Percentiles rank a stretch among this genome's conserved stretches.
Conservation (phyloP, 805 yeast genomes). For the Maudiozyma barnettii region DNA sequence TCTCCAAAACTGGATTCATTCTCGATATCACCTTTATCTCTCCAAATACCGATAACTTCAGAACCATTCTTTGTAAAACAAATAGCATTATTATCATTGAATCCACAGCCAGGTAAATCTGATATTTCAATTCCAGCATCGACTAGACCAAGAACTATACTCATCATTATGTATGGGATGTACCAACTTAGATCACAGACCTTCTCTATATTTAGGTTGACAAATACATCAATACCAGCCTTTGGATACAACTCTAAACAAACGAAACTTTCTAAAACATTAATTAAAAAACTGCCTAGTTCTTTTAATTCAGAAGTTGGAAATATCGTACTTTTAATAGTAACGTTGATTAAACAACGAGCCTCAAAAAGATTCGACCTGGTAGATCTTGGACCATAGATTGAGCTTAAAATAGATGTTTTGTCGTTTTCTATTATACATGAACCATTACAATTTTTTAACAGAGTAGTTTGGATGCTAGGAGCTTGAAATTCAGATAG, state of each 20-base stretch:
- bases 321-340: slow-evolving; percentile 29
- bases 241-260: slow-evolving; percentile 72
- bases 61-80: slow-evolving; percentile 47
- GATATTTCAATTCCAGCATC: slow-evolving; percentile 77
- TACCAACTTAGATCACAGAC: slow-evolving; percentile 6
- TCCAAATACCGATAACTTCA: slow-evolving; percentile 55
- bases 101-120: slow-evolving; percentile 67
- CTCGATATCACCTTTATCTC: slow-evolving; percentile 28
- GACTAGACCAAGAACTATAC: slow-evolving; percentile 61
- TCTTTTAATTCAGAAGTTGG: slow-evolving; percentile 28
- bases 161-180: slow-evolving; percentile 31
- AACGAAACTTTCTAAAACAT: slow-evolving; percentile 31
- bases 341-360: slow-evolving; percentile 54
- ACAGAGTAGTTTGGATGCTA: slow-evolving; percentile 45
- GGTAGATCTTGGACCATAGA: slow-evolving; percentile 85
- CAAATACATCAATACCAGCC: slow-evolving; percentile 71
- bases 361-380: slow-evolving; percentile 57
- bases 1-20: slow-evolving; percentile 12
- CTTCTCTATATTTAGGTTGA: slow-evolving; percentile 44
- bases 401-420: slow-evolving; percentile 48
- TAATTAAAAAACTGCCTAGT: slow-evolving; percentile 34
- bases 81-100: slow-evolving; percentile 34
- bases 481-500: slow-evolving; percentile 2
- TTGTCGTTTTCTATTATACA: slow-evolving; percentile 59
- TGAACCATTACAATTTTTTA: slow-evolving; percentile 73